Evolutionary conservation across 1,139 yeast genomes (phyloP).

Genomic region (Taphrina populina): DNA sequence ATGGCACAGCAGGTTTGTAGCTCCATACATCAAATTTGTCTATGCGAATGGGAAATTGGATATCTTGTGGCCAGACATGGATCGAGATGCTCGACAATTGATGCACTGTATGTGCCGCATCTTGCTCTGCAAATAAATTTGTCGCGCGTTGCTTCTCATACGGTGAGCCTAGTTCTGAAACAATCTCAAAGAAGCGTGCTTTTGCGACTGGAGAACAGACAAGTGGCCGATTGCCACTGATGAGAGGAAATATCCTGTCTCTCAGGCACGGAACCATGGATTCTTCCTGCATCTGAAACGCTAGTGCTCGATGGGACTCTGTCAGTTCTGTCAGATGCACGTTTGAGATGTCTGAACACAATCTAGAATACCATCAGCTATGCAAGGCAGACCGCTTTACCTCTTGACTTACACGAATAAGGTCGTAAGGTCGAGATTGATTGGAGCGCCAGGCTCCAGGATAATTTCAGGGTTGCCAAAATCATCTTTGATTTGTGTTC

Average conservation of each 20-base stretch:
- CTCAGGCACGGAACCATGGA: conserved; percentile 12
- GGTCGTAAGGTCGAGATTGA: conserved; percentile 16
- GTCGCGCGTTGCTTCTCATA: conserved; percentile 5
- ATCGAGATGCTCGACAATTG: conserved; percentile 9
- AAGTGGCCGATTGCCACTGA: conserved; percentile 15
- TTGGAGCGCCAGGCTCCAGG: not conserved
- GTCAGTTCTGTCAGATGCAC: conserved; percentile 1
- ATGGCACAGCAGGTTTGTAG: conserved; percentile 2
- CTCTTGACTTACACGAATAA: conserved; percentile 9
- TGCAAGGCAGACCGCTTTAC: not conserved
- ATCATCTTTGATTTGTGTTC: conserved; percentile 14
- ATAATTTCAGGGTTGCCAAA: conserved; percentile 5
- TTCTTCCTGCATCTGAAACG: conserved; percentile 22
- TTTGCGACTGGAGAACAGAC: conserved; percentile 10
- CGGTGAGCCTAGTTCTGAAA: conserved; percentile 10
- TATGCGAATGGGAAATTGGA: conserved; percentile 4
- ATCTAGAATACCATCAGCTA: not conserved
- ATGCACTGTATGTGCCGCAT: not conserved
- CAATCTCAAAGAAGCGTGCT: conserved; percentile 10
- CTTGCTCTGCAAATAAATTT: not conserved
- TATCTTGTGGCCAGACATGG: conserved; percentile 12
- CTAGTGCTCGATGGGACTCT: not conserved
- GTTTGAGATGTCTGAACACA: conserved; percentile 20
- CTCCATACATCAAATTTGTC: conserved; percentile 5
- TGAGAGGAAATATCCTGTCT: conserved; percentile 16